These are phyloP conservation scores for Kwoniella newhampshirensis DNA, from an alignment of 768 basidiomycete genomes.

Conservation along the genomic window DNA sequence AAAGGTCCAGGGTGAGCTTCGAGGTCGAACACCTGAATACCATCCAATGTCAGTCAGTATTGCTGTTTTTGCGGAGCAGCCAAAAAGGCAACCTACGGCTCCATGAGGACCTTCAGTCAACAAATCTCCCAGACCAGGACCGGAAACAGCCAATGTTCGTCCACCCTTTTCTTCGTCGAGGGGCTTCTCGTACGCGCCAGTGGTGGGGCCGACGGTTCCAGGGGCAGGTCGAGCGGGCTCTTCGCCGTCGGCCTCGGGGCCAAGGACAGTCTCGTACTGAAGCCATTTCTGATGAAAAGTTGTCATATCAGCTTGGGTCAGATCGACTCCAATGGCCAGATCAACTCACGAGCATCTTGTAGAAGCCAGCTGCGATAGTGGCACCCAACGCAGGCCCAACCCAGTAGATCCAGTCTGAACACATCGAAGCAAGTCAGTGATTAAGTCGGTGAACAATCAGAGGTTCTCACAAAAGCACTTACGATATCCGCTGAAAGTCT, in stretches of 20 bases:
- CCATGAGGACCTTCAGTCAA: constrained; percentile 34
- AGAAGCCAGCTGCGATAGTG: constrained; percentile 49
- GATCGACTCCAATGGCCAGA: not conserved
- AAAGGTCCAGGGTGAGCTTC: constrained; percentile 24
- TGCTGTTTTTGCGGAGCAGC: not conserved
- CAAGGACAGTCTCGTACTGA: constrained; percentile 53
- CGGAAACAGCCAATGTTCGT: constrained; percentile 37
- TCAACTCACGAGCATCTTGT: constrained; percentile 46
- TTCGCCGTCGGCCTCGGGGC: constrained; percentile 40
- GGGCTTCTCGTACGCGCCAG: constrained; percentile 4
- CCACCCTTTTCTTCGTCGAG: constrained; percentile 31
- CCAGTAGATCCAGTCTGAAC: constrained; percentile 52
- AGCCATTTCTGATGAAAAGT: constrained; percentile 36
- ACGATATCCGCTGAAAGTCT: constrained; percentile 39
- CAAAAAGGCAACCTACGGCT: constrained; percentile 14
- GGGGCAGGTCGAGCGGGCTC: constrained; percentile 1
- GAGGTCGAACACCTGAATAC: constrained; percentile 34
- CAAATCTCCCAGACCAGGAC: constrained; percentile 50
- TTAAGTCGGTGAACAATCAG: not conserved
- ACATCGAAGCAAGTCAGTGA: too few relatives aligned
- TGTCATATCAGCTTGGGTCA: not conserved
- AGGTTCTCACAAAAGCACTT: constrained; percentile 1
- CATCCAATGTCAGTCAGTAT: not conserved
- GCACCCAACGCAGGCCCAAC: constrained; percentile 50
- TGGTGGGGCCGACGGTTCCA: not conserved